These are phyloP conservation scores for Cucumis hystrix DNA, from an alignment of 306 rosid genomes.

Conservation along the genomic window DNA sequence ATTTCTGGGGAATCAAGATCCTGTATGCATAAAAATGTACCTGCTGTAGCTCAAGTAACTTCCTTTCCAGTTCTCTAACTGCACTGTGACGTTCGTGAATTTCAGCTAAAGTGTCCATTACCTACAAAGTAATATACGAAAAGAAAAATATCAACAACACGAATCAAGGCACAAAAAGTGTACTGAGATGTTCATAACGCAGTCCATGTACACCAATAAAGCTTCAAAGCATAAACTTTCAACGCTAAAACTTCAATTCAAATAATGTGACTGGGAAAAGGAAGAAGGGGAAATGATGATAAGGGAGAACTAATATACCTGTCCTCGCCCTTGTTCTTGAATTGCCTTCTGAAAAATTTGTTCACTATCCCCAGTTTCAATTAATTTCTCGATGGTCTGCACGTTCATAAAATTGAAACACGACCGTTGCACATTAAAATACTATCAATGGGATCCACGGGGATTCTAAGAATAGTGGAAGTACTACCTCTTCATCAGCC, in stretches of 20 bases:
- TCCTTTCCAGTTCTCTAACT: constrained; percentile 78
- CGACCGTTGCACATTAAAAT: neutral
- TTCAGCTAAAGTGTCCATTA: constrained; percentile 83
- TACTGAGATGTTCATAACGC: neutral
- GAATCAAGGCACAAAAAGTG: neutral
- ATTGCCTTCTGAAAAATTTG: constrained; percentile 93
- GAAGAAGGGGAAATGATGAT: neutral
- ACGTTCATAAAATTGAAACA: constrained; percentile 25
- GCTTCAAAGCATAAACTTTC: neutral
- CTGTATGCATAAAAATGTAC: constrained; percentile 21
- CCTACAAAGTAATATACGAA: constrained; percentile 22
- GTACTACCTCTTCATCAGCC: constrained; percentile 81
- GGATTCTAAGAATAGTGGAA: neutral
- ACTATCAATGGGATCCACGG: neutral
- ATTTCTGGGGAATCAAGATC: neutral
- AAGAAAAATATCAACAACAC: neutral
- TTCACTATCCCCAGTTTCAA: constrained; percentile 93
- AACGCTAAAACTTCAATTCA: neutral
- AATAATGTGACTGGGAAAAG: neutral
- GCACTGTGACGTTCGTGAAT: constrained; percentile 95
- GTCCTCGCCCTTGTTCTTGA: constrained; percentile 95
- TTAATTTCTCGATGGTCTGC: constrained; percentile 92
- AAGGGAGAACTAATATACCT: constrained; percentile 31
- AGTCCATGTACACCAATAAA: neutral
- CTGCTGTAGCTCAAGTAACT: constrained; percentile 88